Percentiles rank a stretch among this genome's conserved stretches.
Evolutionary conservation across 2,329 filamentous ascomycete species (phyloP).

Genomic region (Epichloe gansuensis): DNA sequence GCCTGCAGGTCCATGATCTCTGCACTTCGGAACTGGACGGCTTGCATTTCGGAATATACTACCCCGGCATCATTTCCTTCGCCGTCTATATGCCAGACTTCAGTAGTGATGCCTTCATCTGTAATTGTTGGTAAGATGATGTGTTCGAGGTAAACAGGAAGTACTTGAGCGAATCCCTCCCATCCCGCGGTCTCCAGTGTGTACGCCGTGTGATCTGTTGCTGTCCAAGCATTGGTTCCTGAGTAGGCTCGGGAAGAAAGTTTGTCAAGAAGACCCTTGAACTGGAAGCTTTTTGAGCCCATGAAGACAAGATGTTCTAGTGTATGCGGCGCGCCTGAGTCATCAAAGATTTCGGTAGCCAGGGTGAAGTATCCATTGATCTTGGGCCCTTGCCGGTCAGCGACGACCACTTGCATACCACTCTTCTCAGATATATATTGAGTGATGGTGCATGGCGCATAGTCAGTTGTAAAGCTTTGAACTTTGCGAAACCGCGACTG

Average conservation of each 20-base stretch:
- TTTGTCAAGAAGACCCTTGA: conserved; percentile 92
- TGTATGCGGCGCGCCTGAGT: conserved; percentile 83
- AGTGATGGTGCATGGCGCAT: conserved; percentile 75
- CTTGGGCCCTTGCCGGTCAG: conserved; percentile 89
- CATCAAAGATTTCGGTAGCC: conserved; percentile 93
- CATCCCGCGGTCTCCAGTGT: conserved; percentile 90
- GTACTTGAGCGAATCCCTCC: conserved; percentile 89
- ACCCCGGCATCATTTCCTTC: conserved; percentile 91
- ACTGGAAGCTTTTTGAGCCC: conserved; percentile 86
- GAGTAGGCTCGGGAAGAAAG: conserved; percentile 89
- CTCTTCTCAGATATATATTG: conserved; percentile 94
- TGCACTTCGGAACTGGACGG: conserved; percentile 67
- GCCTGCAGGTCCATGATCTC: conserved; percentile 82
- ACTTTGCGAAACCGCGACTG: conserved; percentile 59
- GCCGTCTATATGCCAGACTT: conserved; percentile 92
- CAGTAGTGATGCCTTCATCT: conserved; percentile 84
- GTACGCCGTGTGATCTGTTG: conserved; percentile 91
- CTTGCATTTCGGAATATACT: conserved; percentile 99
- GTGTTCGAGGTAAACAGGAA: conserved; percentile 93
- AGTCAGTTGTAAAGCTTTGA: conserved; percentile 78
- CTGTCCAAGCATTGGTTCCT: conserved; percentile 92
- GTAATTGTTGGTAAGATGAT: conserved; percentile 83
- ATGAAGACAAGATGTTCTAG: conserved; percentile 76
- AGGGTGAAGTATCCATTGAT: conserved; percentile 89
- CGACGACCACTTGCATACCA: conserved; percentile 86